Base-by-base conservation (phyloP, 257 asterid genomes). In the Apocynum venetum region DNA sequence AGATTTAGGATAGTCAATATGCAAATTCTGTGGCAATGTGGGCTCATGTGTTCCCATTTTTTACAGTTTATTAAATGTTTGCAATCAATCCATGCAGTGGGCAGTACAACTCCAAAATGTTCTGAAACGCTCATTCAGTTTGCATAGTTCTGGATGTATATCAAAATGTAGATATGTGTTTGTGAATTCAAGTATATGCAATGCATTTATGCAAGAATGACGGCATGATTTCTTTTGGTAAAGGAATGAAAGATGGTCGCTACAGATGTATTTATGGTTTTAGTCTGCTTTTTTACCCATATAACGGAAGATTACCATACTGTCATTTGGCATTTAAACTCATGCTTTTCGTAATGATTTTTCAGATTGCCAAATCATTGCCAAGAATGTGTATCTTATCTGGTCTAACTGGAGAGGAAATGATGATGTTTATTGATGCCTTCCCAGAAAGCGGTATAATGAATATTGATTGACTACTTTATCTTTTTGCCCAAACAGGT, bases 321-420 rank as follows among this genome's bases (percentile, higher is more conserved):
- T 4, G 17, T 48, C 38, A 55, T 25, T 41, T 47, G 19, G 41
- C 20, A n/a, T 70, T 72, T 35, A 46, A 35, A 15, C 15, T 59
- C 51, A 8, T 4, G 46, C 6, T 4, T 38, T 73, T 40, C 17
- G 20, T 25, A 44, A 13, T 35, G 41, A 25, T n/a, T 47, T 35
- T 78, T 80, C 91, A 95, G 99, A 83, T 95, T 60, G 97, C 98
- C 43, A 80, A 84, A 78, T 86, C 94, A 49, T 84, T 93, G 67
- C 99, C 98, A 8, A 90, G 93, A 71, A 93, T 95, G 61, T 95
- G 99, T 88, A 86, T 95, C 88, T 74, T 95, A 8, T 95, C 99
- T 47, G 99, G 99, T 77, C 96, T 95, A 35, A 89, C 89, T 3
- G 99, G 99, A 53, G 99, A 95, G 86, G 99, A 95, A 92, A 95